These are phyloP conservation scores for Phytophthora megakarya DNA, from an alignment of 352 stramenopile species.

Conservation along the genomic window DNA sequence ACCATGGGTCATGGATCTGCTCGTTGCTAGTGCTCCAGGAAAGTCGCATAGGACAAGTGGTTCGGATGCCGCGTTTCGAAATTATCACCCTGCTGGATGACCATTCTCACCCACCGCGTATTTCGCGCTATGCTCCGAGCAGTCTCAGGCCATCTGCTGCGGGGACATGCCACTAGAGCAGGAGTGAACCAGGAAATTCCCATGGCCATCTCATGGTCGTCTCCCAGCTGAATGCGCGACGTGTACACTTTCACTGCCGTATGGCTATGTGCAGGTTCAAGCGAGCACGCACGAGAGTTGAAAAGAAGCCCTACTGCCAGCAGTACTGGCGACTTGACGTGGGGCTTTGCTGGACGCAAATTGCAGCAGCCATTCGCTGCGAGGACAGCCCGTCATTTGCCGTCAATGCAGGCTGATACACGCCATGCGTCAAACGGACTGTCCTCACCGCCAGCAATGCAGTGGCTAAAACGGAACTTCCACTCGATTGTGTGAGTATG, in stretches of 20 bases:
- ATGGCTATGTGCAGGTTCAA: slow-evolving; percentile 14
- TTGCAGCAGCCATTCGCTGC: slow-evolving; percentile 17
- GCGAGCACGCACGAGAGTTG: not conserved
- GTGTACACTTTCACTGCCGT: slow-evolving; percentile 9
- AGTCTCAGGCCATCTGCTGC: not conserved
- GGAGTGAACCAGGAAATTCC: not conserved
- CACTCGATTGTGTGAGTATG: not conserved
- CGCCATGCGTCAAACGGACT: slow-evolving; percentile 15
- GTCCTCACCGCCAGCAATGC: not conserved
- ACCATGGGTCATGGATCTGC: too few species aligned
- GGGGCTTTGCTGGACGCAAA: slow-evolving; percentile 23
- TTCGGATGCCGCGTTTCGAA: too few species aligned
- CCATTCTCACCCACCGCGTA: not conserved
- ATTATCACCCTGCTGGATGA: too few species aligned
- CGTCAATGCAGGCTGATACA: slow-evolving; percentile 22
- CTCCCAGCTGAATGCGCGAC: slow-evolving; percentile 11
- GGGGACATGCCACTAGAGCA: not conserved
- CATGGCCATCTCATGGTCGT: not conserved
- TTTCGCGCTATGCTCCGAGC: too few species aligned
- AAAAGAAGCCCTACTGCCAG: slow-evolving; percentile 14
- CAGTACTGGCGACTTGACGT: slow-evolving; percentile 20
- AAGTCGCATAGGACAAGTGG: too few species aligned
- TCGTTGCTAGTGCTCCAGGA: not conserved
- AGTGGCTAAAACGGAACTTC: slow-evolving; percentile 1
- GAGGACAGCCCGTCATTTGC: slow-evolving; percentile 23